Evolutionary conservation across 129 eudicot species (phyloP), one percentile per base, ranked within the genome.

Genomic region (Rutidosis leptorrhynchoides): DNA sequence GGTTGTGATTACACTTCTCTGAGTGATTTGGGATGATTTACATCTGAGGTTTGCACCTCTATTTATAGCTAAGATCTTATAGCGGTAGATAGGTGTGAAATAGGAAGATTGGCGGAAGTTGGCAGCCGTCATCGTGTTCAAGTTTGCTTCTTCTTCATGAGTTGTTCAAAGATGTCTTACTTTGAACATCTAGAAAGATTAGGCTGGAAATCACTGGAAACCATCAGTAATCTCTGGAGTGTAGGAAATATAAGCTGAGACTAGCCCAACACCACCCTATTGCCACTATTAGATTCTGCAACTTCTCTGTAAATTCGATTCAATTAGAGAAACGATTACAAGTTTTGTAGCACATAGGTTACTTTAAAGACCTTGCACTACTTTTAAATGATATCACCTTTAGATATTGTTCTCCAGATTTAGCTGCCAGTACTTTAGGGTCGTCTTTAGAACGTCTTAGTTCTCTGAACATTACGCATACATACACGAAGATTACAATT

Each of bases 191-290:
- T n/a, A n/a, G n/a, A n/a, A n/a, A n/a, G n/a, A n/a, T n/a, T n/a
- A n/a, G n/a, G n/a, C n/a, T n/a, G n/a, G n/a, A n/a, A n/a, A n/a
- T n/a, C n/a, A n/a, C n/a, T n/a, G n/a, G n/a, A n/a, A n/a, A n/a
- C n/a, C n/a, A n/a, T n/a, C n/a, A n/a, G n/a, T n/a, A 79, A 89
- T 81, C 76, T 89, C 99, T 5, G 99, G 99, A 70, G 97, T 54
- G 78, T 94, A 94, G 40, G 96, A 84, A 54, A 86, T 35, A 77
- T 89, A 94, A 12, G 99, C 88, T 0, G 99, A 84, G 71, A 94
- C 70, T 33, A 94, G 42, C 74, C 99, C 97, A 72, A 86, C 32
- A 6, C 97, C 90, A 49, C 99, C n/a, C 99, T 30, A 94, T 86
- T 54, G 86, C 99, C 69, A 89, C 55, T 42, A 97, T 94, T 54